Conservation (phyloP, 2,329 filamentous ascomycete species). For the Ophiostoma himal-ulmi region DNA sequence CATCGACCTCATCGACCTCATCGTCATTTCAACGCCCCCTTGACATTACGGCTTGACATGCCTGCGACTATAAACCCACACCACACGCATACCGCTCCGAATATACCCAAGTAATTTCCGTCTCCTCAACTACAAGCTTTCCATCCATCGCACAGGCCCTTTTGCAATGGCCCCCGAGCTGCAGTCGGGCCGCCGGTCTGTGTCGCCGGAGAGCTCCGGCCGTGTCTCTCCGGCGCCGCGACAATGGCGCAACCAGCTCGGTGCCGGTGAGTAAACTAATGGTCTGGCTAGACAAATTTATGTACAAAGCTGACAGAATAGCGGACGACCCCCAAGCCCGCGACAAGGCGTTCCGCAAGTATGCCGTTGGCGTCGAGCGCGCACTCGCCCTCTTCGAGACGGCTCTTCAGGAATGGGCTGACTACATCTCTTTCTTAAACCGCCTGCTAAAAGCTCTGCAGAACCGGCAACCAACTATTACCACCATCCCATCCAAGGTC, state of each 20-base stretch:
- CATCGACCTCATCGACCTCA: not conserved
- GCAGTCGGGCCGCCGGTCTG: conserved; percentile 49
- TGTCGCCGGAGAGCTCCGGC: conserved; percentile 78
- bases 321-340: conserved; percentile 50
- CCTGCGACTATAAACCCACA: not conserved
- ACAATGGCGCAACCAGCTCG: conserved; percentile 70
- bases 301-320: not conserved
- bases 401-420: conserved; percentile 94
- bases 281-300: not conserved
- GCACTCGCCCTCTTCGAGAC: conserved; percentile 87
- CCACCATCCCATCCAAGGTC: conserved; percentile 72
- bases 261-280: conserved; percentile 53
- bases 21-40: not conserved
- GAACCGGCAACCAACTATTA: conserved; percentile 66
- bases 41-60: conserved; percentile 15
- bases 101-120: not conserved
- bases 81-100: not conserved
- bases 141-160: conserved; percentile 10
- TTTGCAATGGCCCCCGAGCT: conserved; percentile 59
- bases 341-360: conserved; percentile 74
- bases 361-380: conserved; percentile 81
- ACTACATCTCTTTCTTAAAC: conserved; percentile 96
- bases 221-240: conserved; percentile 68
- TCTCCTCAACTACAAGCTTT: not conserved
- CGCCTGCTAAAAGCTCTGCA: conserved; percentile 90